Evolutionary conservation across 192 early-diverging fungal species (phyloP), one percentile per base, ranked within the genome.

Genomic region (Funneliformis mosseae): DNA sequence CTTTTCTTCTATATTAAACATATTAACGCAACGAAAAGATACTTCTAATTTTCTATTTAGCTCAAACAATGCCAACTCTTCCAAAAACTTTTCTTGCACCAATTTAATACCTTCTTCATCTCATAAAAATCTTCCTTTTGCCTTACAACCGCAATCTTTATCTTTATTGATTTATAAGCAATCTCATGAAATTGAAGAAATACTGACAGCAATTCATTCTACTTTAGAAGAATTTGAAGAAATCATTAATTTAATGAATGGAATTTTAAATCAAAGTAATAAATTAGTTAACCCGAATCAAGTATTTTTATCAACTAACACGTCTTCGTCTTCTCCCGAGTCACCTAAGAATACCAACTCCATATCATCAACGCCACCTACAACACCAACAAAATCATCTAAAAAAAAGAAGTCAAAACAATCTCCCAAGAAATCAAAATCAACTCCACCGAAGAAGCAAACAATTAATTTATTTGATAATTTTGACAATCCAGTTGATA

Each of bases 81-180:
- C 9, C 64, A 18, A 8, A n/a, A 5, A 43, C 28, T 23, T 42
- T 71, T 27, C 69, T 4, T 45, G 23, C 48, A 27, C 48, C 41
- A 71, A 71, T 48, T 27, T 33, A 50, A 59, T 50, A 3, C 18
- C 28, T 66, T 43, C 39, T 45, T 64, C 61, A 45, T 25, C 62
- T 43, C 7, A 10, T 23, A 42, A 25, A 64, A 50, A 77, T 25
- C 38, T 46, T 25, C 43, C 39, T 45, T 74, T 25, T 2, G 14
- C n/a, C 5, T 64, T 64, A 25, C 33, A 63, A 38, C 10, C 76
- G 14, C 33, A 64, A 77, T 14, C 61, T 27, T 14, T 64, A 25
- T 12, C 16, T 64, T 27, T 63, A 27, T 33, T 77, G 18, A 77
- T 77, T 39, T 77, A 77, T 33, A 77, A 77, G 64, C 76, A 77